Base-by-base conservation (phyloP, 2,329 filamentous ascomycete species). In the Aspergillus terreus region DNA sequence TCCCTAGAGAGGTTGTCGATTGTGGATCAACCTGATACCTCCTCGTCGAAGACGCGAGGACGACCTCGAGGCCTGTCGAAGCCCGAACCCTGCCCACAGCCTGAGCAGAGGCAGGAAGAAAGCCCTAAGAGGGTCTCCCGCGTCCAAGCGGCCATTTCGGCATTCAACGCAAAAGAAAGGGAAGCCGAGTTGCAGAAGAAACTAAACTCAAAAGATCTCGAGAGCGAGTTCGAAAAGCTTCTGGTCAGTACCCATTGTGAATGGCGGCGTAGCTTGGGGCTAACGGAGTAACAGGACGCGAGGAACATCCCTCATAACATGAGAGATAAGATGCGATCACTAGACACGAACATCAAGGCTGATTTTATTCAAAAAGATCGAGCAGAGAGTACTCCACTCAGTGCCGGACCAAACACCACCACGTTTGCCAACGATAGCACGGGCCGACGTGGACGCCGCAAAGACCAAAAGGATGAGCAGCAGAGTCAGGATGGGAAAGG, bases 301-400 rank as follows among this genome's bases (percentile, higher is more conserved):
- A 83, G 92, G 57, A 96, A 97, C 63, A 95, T 97, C 49, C 92
- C 92, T 3, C 89, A 95, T 64, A 88, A 96, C 58, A 91, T 96
- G 78, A 82, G 92, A 50, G 90, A 92, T 70, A 95, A 95, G 74
- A 96, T 99, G 91, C 83, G 92, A 43, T 92, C 86, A 51, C 77
- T 99, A 54, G 90, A 89, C 56, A 82, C 90, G 58, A 87, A 88
- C 33, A 92, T 97, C 76, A 99, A 99, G 73, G 89, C 91, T 67
- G 92, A 97, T 66, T 95, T 99, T 63, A 91, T 97, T 62, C 86
- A 87, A 48, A 92, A 95, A 68, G 89, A 96, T 67, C 90, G 88
- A 78, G 83, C 82, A 6, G 87, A 87, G 68, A 85, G 80, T 71
- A 72, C 68, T 65, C 76, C 73, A 58, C 76, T 57, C 73, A 70